Evolutionary conservation across 202 grass and related monocot species (phyloP).

Genomic region (Eragrostis tef): DNA sequence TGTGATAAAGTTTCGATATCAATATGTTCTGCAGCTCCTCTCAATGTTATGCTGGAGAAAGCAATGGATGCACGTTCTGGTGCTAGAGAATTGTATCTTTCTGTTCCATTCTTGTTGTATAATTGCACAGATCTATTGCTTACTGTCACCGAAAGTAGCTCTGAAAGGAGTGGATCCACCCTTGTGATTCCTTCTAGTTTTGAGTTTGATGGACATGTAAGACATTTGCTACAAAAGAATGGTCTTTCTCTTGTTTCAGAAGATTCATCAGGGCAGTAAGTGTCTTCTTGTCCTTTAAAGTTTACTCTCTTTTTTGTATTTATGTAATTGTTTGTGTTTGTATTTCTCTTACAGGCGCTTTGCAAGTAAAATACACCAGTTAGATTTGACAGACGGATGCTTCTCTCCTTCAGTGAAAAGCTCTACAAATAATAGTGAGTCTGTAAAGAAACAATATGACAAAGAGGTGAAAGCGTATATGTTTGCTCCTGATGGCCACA

Average conservation of each 20-base stretch:
- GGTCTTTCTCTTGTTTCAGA: constrained; percentile 82
- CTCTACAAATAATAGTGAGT: constrained; percentile 36
- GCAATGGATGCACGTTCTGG: constrained; percentile 84
- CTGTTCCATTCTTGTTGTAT: constrained; percentile 91
- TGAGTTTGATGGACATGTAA: constrained; percentile 57
- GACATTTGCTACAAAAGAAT: constrained; percentile 54
- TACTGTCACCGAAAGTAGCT: constrained; percentile 73
- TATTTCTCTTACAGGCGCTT: constrained; percentile 39
- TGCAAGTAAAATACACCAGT: constrained; percentile 51
- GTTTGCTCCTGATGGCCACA: constrained; percentile 71
- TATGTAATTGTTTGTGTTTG: constrained; percentile 10
- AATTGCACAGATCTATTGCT: constrained; percentile 85
- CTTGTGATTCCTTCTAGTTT: constrained; percentile 80
- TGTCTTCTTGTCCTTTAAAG: constrained; percentile 37
- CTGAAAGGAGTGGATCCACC: constrained; percentile 65
- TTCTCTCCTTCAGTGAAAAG: constrained; percentile 54
- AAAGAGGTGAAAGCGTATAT: constrained; percentile 76
- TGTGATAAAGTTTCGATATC: constrained; percentile 36
- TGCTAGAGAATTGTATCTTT: constrained; percentile 82
- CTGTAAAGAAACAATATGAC: constrained; percentile 55
- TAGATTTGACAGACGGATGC: constrained; percentile 50
- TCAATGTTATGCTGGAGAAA: constrained; percentile 88
- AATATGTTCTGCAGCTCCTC: constrained; percentile 61
- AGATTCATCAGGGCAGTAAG: constrained; percentile 50
- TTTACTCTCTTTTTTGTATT: constrained; percentile 32